These are phyloP conservation scores for Pezicula radicicola DNA, from an alignment of 2,329 filamentous ascomycete genomes.

Conservation along the genomic window DNA sequence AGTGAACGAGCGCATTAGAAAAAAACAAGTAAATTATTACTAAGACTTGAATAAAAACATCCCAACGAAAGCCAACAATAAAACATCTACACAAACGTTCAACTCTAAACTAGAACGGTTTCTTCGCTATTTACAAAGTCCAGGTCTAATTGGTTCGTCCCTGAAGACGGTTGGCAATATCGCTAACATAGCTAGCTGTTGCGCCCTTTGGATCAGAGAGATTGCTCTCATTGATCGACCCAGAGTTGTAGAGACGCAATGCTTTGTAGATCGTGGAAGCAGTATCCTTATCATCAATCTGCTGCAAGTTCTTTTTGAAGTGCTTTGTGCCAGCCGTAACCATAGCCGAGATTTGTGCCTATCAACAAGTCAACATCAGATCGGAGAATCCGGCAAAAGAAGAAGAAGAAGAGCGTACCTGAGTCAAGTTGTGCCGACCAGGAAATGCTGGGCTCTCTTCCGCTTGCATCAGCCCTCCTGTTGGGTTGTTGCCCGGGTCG, in stretches of 20 bases:
- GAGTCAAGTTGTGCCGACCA: slow-evolving; percentile 27
- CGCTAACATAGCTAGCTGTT: slow-evolving; percentile 35
- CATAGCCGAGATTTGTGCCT: slow-evolving; percentile 34
- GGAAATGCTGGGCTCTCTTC: slow-evolving; percentile 32
- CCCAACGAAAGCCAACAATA: no score
- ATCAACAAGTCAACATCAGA: not conserved
- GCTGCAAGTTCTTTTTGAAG: slow-evolving; percentile 23
- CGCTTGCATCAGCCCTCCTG: slow-evolving; percentile 39
- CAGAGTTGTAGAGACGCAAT: slow-evolving; percentile 38
- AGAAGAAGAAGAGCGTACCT: slow-evolving; percentile 19
- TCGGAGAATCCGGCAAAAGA: not conserved
- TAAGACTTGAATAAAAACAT: no score
- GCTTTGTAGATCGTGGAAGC: slow-evolving; percentile 35
- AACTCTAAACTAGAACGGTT: no score
- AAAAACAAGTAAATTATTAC: no score
- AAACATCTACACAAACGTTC: no score
- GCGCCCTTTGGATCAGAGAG: slow-evolving; percentile 34
- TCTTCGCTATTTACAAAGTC: not conserved
- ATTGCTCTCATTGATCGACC: slow-evolving; percentile 30
- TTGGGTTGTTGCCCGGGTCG: slow-evolving; percentile 17
- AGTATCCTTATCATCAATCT: slow-evolving; percentile 25
- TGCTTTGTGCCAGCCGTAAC: slow-evolving; percentile 24
- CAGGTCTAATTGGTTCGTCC: slow-evolving; percentile 30
- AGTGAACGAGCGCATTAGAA: no score
- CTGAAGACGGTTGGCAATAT: slow-evolving; percentile 35